phyloP scores from a whole-genome alignment of 1,284 basidiomycete species.

The Naganishia liquefaciens region DNA sequence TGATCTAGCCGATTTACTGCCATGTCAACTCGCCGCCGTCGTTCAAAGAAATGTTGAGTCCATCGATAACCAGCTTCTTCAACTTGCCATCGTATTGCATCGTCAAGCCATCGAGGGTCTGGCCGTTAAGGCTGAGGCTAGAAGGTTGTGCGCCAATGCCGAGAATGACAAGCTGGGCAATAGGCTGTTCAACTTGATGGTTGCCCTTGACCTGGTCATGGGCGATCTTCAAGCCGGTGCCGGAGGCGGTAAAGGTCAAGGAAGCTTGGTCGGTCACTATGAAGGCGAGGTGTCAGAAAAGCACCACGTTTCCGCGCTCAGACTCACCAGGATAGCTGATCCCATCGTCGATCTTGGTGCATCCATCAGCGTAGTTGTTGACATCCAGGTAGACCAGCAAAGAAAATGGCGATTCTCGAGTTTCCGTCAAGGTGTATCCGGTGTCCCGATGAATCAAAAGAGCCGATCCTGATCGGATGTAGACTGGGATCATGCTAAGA shows the following conservation, averaged over 20 bases:
- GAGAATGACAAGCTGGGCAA: conserved; percentile 18
- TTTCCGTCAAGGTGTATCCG: conserved; percentile 64
- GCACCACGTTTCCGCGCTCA: too few species aligned
- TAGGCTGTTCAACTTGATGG: conserved; percentile 17
- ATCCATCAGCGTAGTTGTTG: conserved; percentile 59
- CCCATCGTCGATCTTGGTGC: conserved; percentile 67
- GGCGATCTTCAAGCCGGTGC: conserved; percentile 9
- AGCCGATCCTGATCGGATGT: conserved; percentile 64
- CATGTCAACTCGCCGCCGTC: conserved; percentile 22
- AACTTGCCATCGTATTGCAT: conserved; percentile 13
- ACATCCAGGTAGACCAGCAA: conserved; percentile 61
- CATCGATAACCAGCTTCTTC: conserved; percentile 24
- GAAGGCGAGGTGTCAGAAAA: neutral
- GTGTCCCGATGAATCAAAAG: conserved; percentile 62
- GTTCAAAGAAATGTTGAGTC: conserved; percentile 22
- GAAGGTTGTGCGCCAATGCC: conserved; percentile 8
- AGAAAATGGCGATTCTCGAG: conserved; percentile 60
- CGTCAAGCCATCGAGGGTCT: conserved; percentile 8
- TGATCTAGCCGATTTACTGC: neutral
- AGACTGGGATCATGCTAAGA: conserved; percentile 68
- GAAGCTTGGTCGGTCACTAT: conserved; percentile 23
- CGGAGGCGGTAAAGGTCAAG: conserved; percentile 26
- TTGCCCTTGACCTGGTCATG: conserved; percentile 24
- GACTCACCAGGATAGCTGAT: conserved; percentile 36
- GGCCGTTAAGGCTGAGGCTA: conserved; percentile 14